Conservation (phyloP, 495 filamentous ascomycete genomes). For the Daldinia concentrica region DNA sequence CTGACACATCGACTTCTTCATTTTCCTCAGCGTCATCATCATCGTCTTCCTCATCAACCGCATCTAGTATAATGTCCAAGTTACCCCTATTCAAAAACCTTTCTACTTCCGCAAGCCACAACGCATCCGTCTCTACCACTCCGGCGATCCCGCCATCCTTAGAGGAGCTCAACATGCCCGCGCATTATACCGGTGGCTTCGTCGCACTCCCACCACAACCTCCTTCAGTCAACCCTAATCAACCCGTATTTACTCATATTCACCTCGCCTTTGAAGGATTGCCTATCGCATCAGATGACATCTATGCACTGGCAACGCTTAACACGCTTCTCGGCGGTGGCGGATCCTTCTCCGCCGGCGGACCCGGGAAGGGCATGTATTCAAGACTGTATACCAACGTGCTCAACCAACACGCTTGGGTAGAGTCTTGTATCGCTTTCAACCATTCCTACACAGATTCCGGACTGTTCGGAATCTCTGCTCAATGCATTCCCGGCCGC, state of each 20-base stretch:
- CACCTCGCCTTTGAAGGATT: constrained; percentile 96
- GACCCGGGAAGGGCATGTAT: constrained; percentile 99
- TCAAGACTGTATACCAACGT: constrained; percentile 96
- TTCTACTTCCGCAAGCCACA: constrained; percentile 72
- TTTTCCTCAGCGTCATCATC: constrained; percentile 56
- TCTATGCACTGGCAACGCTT: constrained; percentile 95
- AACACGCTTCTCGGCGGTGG: constrained; percentile 96
- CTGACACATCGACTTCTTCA: constrained; percentile 48
- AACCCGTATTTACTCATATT: constrained; percentile 87
- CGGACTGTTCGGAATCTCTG: constrained; percentile 92
- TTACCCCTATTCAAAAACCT: constrained; percentile 95
- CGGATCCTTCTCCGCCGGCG: constrained; percentile 96
- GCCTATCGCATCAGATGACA: constrained; percentile 86
- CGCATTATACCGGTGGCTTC: constrained; percentile 95
- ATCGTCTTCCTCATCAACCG: constrained; percentile 50
- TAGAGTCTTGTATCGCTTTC: constrained; percentile 93
- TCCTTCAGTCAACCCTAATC: constrained; percentile 75
- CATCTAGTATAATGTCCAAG: constrained; percentile 76
- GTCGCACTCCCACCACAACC: constrained; percentile 83
- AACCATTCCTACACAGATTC: constrained; percentile 97
- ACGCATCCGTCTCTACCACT: constrained; percentile 61
- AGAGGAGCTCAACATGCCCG: constrained; percentile 68
- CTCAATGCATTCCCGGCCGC: constrained; percentile 79
- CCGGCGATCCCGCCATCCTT: constrained; percentile 56
- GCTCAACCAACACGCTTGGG: constrained; percentile 95